phyloP scores from a whole-genome alignment of 495 filamentous ascomycete genomes.

The Daldinia childiae region DNA sequence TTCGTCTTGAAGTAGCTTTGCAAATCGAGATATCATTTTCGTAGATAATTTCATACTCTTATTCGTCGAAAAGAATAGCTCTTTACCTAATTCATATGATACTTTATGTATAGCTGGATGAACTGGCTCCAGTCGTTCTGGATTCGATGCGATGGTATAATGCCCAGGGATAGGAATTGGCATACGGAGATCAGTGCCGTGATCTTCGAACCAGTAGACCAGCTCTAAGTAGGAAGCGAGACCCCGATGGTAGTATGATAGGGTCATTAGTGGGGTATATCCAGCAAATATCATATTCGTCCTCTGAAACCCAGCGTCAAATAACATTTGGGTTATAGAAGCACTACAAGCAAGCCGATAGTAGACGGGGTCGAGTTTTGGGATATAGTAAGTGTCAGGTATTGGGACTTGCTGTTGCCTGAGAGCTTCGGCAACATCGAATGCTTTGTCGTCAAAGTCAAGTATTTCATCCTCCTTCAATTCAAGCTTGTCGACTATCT shows the following conservation, averaged over 20 bases:
- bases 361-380: background rate
- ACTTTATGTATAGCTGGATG: background rate
- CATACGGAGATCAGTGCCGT: slow-evolving; percentile 5
- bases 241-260: background rate
- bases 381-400: background rate
- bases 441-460: slow-evolving; percentile 5
- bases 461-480: slow-evolving; percentile 1
- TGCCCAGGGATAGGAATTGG: slow-evolving; percentile 9
- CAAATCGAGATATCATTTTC: background rate
- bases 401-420: background rate
- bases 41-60: too few relatives aligned
- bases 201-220: slow-evolving; percentile 18
- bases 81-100: background rate
- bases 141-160: background rate
- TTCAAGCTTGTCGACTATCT: background rate
- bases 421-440: slow-evolving; percentile 8
- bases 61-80: background rate
- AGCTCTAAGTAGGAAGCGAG: background rate
- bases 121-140: background rate
- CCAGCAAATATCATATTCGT: background rate
- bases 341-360: background rate
- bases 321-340: slow-evolving; percentile 1
- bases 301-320: slow-evolving; percentile 12
- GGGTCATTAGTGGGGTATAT: background rate
- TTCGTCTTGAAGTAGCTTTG: slow-evolving; percentile 1